Evolutionary conservation across 495 filamentous ascomycete genomes (phyloP).

Genomic region (Daldinia concentrica): DNA sequence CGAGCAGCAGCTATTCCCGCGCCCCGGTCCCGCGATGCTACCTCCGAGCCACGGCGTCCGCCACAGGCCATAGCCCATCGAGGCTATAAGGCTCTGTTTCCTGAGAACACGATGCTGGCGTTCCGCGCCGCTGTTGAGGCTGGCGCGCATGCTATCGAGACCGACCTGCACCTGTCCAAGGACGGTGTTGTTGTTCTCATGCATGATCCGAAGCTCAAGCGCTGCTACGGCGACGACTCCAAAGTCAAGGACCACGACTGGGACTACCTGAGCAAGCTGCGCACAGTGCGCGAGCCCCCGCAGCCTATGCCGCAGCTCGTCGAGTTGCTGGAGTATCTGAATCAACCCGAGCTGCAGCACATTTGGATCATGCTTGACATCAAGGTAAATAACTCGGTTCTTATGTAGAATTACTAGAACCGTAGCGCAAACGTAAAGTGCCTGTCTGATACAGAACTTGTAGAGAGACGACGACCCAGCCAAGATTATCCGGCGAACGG

Average conservation of each 20-base stretch:
- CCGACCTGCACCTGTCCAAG: slow-evolving; percentile 82
- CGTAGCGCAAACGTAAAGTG: neutral
- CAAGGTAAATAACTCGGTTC: slow-evolving; percentile 64
- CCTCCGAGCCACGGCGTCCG: slow-evolving; percentile 42
- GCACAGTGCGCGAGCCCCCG: slow-evolving; percentile 72
- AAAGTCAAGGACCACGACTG: slow-evolving; percentile 80
- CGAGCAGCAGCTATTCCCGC: slow-evolving; percentile 30
- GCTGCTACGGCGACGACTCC: slow-evolving; percentile 77
- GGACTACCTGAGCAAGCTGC: slow-evolving; percentile 71
- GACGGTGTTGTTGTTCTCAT: slow-evolving; percentile 83
- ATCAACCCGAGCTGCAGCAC: slow-evolving; percentile 64
- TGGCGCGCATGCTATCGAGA: slow-evolving; percentile 85
- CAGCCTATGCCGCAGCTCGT: slow-evolving; percentile 75
- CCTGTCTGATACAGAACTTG: neutral
- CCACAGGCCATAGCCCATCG: slow-evolving; percentile 88
- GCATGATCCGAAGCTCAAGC: slow-evolving; percentile 77
- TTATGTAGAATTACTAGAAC: neutral
- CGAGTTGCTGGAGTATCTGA: slow-evolving; percentile 80
- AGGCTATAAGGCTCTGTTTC: slow-evolving; percentile 79
- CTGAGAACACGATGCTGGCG: slow-evolving; percentile 86
- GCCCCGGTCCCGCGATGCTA: slow-evolving; percentile 8
- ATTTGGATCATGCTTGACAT: slow-evolving; percentile 90
- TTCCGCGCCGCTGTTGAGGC: slow-evolving; percentile 76
- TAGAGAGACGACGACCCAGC: slow-evolving; percentile 73
- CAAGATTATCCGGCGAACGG: slow-evolving; percentile 71